phyloP scores from a whole-genome alignment of 164 flowering plant species.

The Macadamia integrifolia region DNA sequence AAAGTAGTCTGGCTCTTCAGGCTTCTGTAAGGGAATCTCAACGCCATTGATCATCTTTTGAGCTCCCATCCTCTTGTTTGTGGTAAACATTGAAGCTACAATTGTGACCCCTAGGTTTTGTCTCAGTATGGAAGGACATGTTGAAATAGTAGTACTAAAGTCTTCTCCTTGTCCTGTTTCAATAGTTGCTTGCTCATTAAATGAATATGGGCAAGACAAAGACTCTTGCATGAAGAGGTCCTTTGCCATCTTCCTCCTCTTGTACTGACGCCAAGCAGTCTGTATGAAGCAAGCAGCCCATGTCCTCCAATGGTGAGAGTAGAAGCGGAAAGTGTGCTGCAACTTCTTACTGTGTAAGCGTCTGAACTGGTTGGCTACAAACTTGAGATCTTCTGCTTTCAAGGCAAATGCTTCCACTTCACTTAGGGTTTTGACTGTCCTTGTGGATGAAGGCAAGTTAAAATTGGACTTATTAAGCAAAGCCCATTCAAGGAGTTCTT shows the following conservation, averaged over 20 bases:
- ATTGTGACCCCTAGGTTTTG: constrained; percentile 54
- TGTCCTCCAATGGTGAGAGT: constrained; percentile 97
- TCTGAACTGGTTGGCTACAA: constrained; percentile 87
- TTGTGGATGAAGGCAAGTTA: constrained; percentile 78
- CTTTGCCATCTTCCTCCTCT: constrained; percentile 50
- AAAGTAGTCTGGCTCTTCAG: constrained; percentile 93
- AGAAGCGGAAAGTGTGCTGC: constrained; percentile 82
- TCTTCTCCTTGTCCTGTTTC: constrained; percentile 26
- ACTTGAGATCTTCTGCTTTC: constrained; percentile 82
- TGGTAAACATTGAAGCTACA: constrained; percentile 71
- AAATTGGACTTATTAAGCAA: constrained; percentile 63
- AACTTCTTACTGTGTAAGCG: constrained; percentile 85
- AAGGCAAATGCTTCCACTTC: constrained; percentile 90
- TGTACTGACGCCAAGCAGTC: constrained; percentile 78
- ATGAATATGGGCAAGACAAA: constrained; percentile 14
- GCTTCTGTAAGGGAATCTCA: constrained; percentile 57
- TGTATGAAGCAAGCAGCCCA: constrained; percentile 98
- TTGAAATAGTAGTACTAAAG: constrained; percentile 5
- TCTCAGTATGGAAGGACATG: constrained; percentile 30
- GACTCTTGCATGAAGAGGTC: constrained; percentile 43
- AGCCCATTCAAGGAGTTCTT: constrained; percentile 89
- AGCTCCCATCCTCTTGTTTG: constrained; percentile 73
- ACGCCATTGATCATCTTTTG: constrained; percentile 44
- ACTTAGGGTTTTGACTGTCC: constrained; percentile 65
- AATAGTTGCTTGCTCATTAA: constrained; percentile 19